Evolutionary conservation across 148 eudicot genomes (phyloP), one percentile per base, ranked within the genome.

Genomic region (Polygonum aviculare): DNA sequence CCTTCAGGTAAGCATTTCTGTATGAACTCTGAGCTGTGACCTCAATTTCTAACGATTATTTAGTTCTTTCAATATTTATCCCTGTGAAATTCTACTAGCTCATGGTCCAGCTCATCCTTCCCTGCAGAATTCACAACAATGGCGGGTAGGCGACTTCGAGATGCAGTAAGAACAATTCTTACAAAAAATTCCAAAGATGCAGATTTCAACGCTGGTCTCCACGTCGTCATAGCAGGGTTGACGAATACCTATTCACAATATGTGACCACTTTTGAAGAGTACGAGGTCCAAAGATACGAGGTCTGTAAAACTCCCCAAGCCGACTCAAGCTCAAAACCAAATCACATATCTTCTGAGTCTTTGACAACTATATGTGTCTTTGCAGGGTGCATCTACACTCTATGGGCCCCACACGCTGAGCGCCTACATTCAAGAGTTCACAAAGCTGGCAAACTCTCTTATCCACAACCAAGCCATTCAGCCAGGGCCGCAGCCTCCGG

Each of bases 71-170:
- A 26, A 44, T 21, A 8, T 44, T 22, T 79, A 26, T 44, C 47
- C 47, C 9, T 44, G 11, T 44, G 47, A 44, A 44, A 6, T 44
- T 5, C 47, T 22, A 21, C 8, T 33, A 62, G 38, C 38, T 62
- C 12, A 21, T 63, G 35, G 4, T 22, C 33, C 70, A 63, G 39
- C 59, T 16, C 7, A 69, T 31, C 74, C 79, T 21, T 72, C 33
- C 59, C 51, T 51, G 16, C 79, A 93, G 97, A 93, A 79, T 93
- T 93, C 89, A 90, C 98, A 69, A 92, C 98, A 72, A 94, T 94
- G 98, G 93, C 98, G 73, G 98, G 98, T 74, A 89, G 98, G 82
- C 91, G 98, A 74, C 93, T 94, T 33, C 88, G 98, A 73, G 98
- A 94, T 85, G 98, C 98, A 76, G 90, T 94, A 57, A 87, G 72